These are phyloP conservation scores for Excoecaria cochinchinensis DNA, from an alignment of 345 rosid species.

Conservation along the genomic window DNA sequence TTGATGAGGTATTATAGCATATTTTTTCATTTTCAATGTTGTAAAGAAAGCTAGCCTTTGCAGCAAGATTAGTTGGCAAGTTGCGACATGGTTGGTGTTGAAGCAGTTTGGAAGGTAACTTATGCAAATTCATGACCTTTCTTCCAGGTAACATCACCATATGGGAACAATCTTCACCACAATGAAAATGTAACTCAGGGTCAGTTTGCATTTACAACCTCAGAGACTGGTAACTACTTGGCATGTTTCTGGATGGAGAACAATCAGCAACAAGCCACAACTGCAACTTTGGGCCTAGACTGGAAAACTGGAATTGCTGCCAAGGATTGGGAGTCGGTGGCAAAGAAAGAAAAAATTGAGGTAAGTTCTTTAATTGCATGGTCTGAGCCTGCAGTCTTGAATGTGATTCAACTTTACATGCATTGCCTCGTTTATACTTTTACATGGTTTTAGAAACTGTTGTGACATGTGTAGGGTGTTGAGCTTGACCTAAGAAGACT, in stretches of 20 bases:
- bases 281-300: slow-evolving; percentile 62
- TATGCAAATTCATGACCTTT: slow-evolving; percentile 3
- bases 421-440: not conserved
- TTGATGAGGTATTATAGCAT: not conserved
- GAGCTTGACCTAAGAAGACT: slow-evolving; percentile 81
- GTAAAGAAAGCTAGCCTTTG: not conserved
- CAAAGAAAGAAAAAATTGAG: slow-evolving; percentile 89
- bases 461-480: slow-evolving; percentile 57
- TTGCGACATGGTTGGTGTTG: not conserved
- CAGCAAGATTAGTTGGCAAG: not conserved
- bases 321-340: slow-evolving; percentile 97
- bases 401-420: not conserved
- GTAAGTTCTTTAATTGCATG: slow-evolving; percentile 30
- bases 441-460: not conserved
- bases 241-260: slow-evolving; percentile 75
- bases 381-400: not conserved
- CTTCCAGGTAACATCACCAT: slow-evolving; percentile 73
- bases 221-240: slow-evolving; percentile 65
- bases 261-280: slow-evolving; percentile 30
- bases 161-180: slow-evolving; percentile 67
- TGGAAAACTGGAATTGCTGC: slow-evolving; percentile 92
- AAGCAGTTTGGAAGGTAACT: not conserved
- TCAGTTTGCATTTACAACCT: slow-evolving; percentile 71
- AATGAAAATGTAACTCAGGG: slow-evolving; percentile 59
- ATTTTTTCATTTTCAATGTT: not conserved